A percentile compares a stretch with the other conserved stretches of the same genome.
These are phyloP conservation scores for Xylaria sp. DNA, from an alignment of 2,329 filamentous ascomycete species.

Conservation along the genomic window DNA sequence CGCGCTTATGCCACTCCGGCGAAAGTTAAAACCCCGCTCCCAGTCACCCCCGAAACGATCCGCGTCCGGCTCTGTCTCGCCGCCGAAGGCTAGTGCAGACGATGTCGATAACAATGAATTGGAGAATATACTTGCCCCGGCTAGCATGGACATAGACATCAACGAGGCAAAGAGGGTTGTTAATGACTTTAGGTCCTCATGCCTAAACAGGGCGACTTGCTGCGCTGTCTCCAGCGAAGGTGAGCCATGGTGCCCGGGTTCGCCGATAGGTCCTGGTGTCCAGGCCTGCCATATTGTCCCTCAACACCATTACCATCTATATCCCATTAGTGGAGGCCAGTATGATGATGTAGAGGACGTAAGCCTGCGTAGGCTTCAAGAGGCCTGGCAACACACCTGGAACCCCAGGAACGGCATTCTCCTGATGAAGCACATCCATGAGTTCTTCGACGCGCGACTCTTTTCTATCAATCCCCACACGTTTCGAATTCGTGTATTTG, in stretches of 20 bases:
- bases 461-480: slow-evolving; percentile 14
- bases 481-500: slow-evolving; percentile 6
- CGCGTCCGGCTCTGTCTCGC: slow-evolving; percentile 1
- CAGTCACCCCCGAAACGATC: slow-evolving; percentile 1
- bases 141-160: not conserved
- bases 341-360: not conserved
- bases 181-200: slow-evolving; percentile 8
- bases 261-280: not conserved
- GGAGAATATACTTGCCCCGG: not conserved
- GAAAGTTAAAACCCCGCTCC: not conserved
- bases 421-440: not conserved
- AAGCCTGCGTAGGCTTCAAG: not conserved
- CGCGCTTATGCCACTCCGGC: not conserved
- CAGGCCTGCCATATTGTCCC: slow-evolving; percentile 15
- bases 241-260: not conserved
- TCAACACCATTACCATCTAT: slow-evolving; percentile 11
- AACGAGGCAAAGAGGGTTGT: not conserved
- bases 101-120: not conserved
- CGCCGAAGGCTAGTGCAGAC: not conserved
- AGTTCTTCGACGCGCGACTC: slow-evolving; percentile 6
- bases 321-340: not conserved
- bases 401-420: slow-evolving; percentile 8
- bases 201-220: not conserved
- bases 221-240: slow-evolving; percentile 14
- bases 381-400: slow-evolving; percentile 16